Conservation (phyloP, 2,329 filamentous ascomycete genomes). For the Diaporthe nobilis region DNA sequence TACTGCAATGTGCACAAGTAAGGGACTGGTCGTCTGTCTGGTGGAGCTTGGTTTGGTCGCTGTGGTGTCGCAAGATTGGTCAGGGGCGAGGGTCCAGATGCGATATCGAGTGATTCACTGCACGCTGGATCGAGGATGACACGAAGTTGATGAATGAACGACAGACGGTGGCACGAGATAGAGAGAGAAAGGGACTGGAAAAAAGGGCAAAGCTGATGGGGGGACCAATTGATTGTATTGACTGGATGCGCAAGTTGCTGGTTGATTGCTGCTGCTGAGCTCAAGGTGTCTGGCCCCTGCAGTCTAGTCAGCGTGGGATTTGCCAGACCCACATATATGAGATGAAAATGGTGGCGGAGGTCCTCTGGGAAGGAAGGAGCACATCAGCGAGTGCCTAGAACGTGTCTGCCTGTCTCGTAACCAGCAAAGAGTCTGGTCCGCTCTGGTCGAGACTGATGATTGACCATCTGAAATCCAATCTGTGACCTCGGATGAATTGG, state of each 20-base stretch:
- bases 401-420: constrained; percentile 7
- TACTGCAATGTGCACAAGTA: background rate
- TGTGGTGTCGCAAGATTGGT: background rate
- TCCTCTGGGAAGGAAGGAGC: constrained; percentile 2
- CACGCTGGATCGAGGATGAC: background rate
- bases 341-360: constrained; percentile 34
- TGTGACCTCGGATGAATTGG: constrained; percentile 28
- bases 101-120: background rate
- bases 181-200: background rate
- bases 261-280: constrained; percentile 24
- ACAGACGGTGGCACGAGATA: background rate
- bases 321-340: constrained; percentile 30
- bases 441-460: constrained; percentile 14
- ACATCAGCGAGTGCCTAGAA: constrained; percentile 15
- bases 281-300: constrained; percentile 11
- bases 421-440: background rate
- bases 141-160: background rate
- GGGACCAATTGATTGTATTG: constrained; percentile 17
- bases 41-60: background rate
- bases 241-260: background rate
- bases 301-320: constrained; percentile 29
- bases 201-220: background rate
- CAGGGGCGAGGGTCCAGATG: background rate
- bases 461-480: constrained; percentile 33
- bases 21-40: background rate